Conservation (phyloP, 2,329 filamentous ascomycete genomes). For the Alternaria arborescens region DNA sequence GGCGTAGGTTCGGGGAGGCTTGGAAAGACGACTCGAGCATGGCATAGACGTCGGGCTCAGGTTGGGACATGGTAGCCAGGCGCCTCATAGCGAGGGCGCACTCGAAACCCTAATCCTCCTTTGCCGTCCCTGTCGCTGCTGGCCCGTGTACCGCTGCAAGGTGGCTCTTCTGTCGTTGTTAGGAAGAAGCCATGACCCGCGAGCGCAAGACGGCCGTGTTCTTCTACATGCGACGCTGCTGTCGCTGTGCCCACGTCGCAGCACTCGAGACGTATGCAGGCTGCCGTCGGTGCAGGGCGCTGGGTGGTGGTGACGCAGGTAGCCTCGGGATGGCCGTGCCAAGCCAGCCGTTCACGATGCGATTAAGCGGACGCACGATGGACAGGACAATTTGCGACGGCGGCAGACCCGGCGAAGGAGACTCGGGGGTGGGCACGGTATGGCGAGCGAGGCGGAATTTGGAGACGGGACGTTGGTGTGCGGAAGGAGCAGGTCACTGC, state of each 20-base stretch:
- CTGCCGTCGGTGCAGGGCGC: slow-evolving; percentile 18
- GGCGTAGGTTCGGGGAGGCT: slow-evolving; percentile 34
- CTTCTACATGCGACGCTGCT: slow-evolving; percentile 30
- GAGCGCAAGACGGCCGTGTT: slow-evolving; percentile 14
- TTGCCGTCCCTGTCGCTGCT: slow-evolving; percentile 8
- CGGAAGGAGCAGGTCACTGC: slow-evolving; percentile 32
- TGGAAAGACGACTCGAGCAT: slow-evolving; percentile 46
- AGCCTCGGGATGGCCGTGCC: slow-evolving; percentile 29
- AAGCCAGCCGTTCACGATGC: slow-evolving; percentile 26
- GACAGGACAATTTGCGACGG: slow-evolving; percentile 8
- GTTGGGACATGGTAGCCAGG: slow-evolving; percentile 33
- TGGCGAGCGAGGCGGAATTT: slow-evolving; percentile 12
- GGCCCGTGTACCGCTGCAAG: slow-evolving; percentile 13
- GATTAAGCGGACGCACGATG: slow-evolving; percentile 7
- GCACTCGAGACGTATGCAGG: slow-evolving; percentile 16
- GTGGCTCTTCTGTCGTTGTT: slow-evolving; percentile 11
- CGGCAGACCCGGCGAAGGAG: slow-evolving; percentile 9
- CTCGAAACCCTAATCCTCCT: not conserved
- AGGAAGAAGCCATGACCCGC: slow-evolving; percentile 36
- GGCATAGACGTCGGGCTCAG: slow-evolving; percentile 37
- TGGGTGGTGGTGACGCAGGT: slow-evolving; percentile 40
- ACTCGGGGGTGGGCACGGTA: slow-evolving; percentile 17
- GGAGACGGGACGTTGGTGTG: slow-evolving; percentile 25
- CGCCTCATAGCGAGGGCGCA: not conserved
- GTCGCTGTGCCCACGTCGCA: slow-evolving; percentile 17